Conservation (phyloP, 352 stramenopile species). For the Pythium scleroteichum region DNA sequence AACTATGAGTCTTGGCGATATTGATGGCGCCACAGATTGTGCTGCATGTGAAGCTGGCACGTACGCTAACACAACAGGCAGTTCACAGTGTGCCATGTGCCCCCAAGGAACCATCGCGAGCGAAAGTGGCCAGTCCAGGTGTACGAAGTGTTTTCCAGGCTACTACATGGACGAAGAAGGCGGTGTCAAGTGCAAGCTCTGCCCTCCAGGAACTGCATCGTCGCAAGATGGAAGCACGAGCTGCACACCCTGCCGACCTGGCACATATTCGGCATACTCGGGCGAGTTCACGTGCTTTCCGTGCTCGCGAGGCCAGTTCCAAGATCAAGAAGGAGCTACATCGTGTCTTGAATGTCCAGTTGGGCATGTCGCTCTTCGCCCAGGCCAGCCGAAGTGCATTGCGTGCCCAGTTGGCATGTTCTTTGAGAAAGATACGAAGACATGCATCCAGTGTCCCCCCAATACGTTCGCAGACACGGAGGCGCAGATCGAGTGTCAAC, state of each 20-base stretch:
- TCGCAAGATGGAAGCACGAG: constrained; percentile 17
- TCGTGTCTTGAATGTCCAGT: constrained; percentile 40
- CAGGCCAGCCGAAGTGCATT: constrained; percentile 38
- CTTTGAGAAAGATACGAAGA: constrained; percentile 31
- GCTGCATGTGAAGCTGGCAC: constrained; percentile 44
- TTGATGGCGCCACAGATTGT: constrained; percentile 27
- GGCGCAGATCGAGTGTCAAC: constrained; percentile 32
- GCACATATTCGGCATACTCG: constrained; percentile 34
- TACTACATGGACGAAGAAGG: constrained; percentile 34
- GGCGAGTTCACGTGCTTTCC: constrained; percentile 49
- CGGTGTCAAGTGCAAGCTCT: constrained; percentile 33
- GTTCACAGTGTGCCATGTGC: constrained; percentile 33
- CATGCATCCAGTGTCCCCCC: constrained; percentile 38
- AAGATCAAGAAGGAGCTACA: constrained; percentile 32
- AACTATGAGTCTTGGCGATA: not conserved
- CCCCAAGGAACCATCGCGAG: constrained; percentile 33
- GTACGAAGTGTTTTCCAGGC: constrained; percentile 42
- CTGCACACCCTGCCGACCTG: constrained; percentile 23
- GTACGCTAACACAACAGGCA: constrained; percentile 39
- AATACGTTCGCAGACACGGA: constrained; percentile 33
- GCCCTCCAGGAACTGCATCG: constrained; percentile 39
- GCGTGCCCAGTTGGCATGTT: constrained; percentile 43
- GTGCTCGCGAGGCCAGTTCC: constrained; percentile 43
- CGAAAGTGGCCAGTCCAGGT: constrained; percentile 32
- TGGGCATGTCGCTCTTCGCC: constrained; percentile 38